Evolutionary conservation across 2,329 filamentous ascomycete species (phyloP), one percentile per base, ranked within the genome.

Genomic region (Macrophomina pseudophaseolina): DNA sequence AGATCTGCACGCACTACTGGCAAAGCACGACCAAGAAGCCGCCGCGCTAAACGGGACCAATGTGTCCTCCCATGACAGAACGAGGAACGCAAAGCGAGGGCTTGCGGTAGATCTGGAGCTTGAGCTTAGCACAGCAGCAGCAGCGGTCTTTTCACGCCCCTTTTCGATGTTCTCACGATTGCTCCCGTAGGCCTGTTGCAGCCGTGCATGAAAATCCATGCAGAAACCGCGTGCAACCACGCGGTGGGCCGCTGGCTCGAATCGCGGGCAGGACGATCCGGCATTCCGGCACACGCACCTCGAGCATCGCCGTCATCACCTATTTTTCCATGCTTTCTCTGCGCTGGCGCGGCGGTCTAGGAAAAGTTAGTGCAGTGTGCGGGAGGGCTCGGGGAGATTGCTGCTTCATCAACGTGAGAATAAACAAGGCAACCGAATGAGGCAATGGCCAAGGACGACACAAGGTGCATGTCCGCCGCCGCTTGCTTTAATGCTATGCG

Each of bases 1-100:
- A 62, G 58, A 62, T 62, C 58, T 62, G 16, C 58, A 28, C 14
- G 42, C 58, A 16, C 42, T 62, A 54, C 16, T 54, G 7, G 56
- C 30, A 40, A 38, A 8, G 38, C 53, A 8, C 18, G 53, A 35
- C 6, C 5, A 3, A 51, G 9, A 12, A n/a, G 12, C 49, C 30
- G 7, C 53, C 33, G 23, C 53, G 53, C 53, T 58, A 58, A 8
- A 16, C 42, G 56, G 28, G 12, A 7, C 56, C 40, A 46, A 59
- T 14, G 6, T 28, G 23, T 38, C 2, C 35, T 12, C 56, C 16
- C 58, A 28, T 42, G 32, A 49, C 58, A 49, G n/a, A 58, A 44
- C 54, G 9, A 14, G 54, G 38, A 4, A 2, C 16, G 35, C 35
- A 42, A 33, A 42, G 53, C 35, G 35, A 54, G n/a, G 1, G 51